A percentile compares a stretch with the other conserved stretches of the same genome.
These are phyloP conservation scores for Sistotremastrum suecicum DNA, from an alignment of 768 basidiomycete species.

Conservation along the genomic window DNA sequence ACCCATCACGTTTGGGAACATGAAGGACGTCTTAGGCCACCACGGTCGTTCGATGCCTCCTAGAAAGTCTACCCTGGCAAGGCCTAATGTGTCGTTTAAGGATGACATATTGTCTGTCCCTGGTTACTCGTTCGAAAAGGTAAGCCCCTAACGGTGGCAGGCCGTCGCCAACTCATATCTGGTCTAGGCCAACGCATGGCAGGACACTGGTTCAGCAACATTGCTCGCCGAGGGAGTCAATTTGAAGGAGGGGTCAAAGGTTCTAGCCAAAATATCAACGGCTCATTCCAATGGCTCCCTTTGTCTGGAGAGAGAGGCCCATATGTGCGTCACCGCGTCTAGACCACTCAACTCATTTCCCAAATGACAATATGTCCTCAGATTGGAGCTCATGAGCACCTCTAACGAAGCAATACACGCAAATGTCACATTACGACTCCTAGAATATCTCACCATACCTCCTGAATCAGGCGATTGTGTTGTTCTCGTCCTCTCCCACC, in stretches of 20 bases:
- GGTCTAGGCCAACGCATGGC: slow-evolving; percentile 45
- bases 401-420: slow-evolving; percentile 30
- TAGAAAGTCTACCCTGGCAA: too few relatives aligned
- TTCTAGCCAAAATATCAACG: slow-evolving; percentile 61
- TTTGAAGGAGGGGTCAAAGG: slow-evolving; percentile 53
- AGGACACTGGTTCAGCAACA: slow-evolving; percentile 62
- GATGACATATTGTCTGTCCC: slow-evolving; percentile 45
- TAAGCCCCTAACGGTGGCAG: slow-evolving; percentile 12
- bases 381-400: slow-evolving; percentile 35
- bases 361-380: slow-evolving; percentile 10
- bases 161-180: not conserved
- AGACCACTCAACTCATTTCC: not conserved
- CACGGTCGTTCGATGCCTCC: too few relatives aligned
- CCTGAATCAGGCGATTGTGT: slow-evolving; percentile 50
- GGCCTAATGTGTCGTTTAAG: not conserved
- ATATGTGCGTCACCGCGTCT: slow-evolving; percentile 34
- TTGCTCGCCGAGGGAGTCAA: slow-evolving; percentile 53
- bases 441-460: slow-evolving; percentile 58
- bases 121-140: slow-evolving; percentile 61
- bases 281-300: slow-evolving; percentile 61
- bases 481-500: slow-evolving; percentile 57
- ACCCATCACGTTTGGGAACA: too few relatives aligned
- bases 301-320: slow-evolving; percentile 58
- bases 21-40: too few relatives aligned
- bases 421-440: slow-evolving; percentile 38